phyloP scores from a whole-genome alignment of 2,329 filamentous ascomycete species.

The Nannizzia gypsea region DNA sequence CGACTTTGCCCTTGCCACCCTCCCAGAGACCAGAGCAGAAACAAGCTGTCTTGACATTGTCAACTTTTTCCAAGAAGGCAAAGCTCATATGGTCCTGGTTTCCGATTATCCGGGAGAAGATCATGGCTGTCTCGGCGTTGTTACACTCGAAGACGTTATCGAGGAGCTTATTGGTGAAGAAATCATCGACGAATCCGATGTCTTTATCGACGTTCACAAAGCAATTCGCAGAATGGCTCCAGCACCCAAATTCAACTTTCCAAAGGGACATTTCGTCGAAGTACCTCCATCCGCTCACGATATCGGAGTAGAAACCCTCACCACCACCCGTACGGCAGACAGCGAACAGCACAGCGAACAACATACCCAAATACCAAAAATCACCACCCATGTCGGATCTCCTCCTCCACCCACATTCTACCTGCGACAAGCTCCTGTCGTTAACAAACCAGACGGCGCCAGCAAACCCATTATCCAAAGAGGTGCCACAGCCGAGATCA shows the following conservation, averaged over 20 bases:
- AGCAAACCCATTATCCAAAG: slow-evolving; percentile 33
- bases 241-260: slow-evolving; percentile 65
- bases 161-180: slow-evolving; percentile 98
- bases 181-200: slow-evolving; percentile 97
- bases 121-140: slow-evolving; percentile 79
- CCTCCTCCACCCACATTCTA: slow-evolving; percentile 30
- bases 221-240: slow-evolving; percentile 81
- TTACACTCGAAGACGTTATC: slow-evolving; percentile 95
- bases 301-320: slow-evolving; percentile 37
- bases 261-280: slow-evolving; percentile 43
- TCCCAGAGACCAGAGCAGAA: slow-evolving; percentile 87
- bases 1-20: slow-evolving; percentile 83
- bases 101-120: slow-evolving; percentile 85
- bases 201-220: slow-evolving; percentile 97
- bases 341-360: slow-evolving; percentile 28
- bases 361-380: slow-evolving; percentile 17
- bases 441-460: slow-evolving; percentile 21
- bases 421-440: slow-evolving; percentile 26
- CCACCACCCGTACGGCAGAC: slow-evolving; percentile 27
- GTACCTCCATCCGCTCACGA: slow-evolving; percentile 30
- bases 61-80: slow-evolving; percentile 99
- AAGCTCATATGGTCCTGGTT: slow-evolving; percentile 96
- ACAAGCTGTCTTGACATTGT: slow-evolving; percentile 97
- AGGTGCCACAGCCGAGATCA: slow-evolving; percentile 43
- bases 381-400: slow-evolving; percentile 21